Conservation (phyloP, 306 rosid species). For the Quercus rubra region DNA sequence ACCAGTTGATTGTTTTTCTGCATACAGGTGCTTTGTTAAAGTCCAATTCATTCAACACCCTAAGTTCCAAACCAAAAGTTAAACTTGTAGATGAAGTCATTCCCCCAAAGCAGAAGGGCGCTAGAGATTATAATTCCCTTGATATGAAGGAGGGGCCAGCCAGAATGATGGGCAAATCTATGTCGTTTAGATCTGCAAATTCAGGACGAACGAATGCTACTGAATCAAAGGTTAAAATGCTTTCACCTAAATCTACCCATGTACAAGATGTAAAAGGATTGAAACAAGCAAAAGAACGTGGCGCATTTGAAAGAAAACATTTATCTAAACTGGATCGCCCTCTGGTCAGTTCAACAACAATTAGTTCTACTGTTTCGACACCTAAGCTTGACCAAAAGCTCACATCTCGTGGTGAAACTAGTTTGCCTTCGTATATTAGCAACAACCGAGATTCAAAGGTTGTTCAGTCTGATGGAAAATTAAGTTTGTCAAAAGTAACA, state of each 20-base stretch:
- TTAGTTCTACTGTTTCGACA: constrained; percentile 45
- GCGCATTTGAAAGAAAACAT: constrained; percentile 54
- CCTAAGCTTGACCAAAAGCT: constrained; percentile 61
- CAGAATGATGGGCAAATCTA: constrained; percentile 55
- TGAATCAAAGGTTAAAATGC: constrained; percentile 76
- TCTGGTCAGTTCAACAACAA: constrained; percentile 36
- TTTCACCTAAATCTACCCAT: constrained; percentile 39
- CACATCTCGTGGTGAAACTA: constrained; percentile 49
- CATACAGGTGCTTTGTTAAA: constrained; percentile 59
- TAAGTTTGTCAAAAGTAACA: constrained; percentile 41
- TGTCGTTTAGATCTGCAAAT: constrained; percentile 58
- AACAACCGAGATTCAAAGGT: constrained; percentile 49
- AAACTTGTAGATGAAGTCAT: constrained; percentile 63
- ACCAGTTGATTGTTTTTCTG: constrained; percentile 10
- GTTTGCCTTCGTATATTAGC: constrained; percentile 42
- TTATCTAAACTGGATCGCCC: constrained; percentile 60
- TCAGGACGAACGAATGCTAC: constrained; percentile 44
- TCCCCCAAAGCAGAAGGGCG: constrained; percentile 57
- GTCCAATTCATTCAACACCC: constrained; percentile 65
- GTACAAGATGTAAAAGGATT: constrained; percentile 55
- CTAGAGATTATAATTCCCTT: constrained; percentile 49
- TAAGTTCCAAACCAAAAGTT: constrained; percentile 60
- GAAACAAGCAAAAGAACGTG: constrained; percentile 60
- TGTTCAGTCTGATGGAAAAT: constrained; percentile 55
- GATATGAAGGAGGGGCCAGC: constrained; percentile 52